Percentiles rank a stretch among this genome's conserved stretches.
Evolutionary conservation across 495 filamentous ascomycete genomes (phyloP).

Genomic region (Tuber borchii): DNA sequence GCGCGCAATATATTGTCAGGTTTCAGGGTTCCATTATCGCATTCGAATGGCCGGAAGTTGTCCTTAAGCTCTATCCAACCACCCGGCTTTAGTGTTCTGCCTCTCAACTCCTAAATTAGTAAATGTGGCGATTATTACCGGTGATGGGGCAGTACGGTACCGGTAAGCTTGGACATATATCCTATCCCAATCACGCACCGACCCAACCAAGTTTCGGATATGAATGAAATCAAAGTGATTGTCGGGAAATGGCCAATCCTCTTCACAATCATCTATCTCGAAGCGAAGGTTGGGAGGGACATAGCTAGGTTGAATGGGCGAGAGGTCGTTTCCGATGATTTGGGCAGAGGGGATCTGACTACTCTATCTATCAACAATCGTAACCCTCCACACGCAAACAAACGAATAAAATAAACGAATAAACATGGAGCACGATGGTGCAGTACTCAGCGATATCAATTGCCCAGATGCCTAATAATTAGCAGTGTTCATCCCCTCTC

Average conservation of each 20-base stretch:
- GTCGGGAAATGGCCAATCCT: constrained; percentile 46
- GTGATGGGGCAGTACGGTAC: constrained; percentile 22
- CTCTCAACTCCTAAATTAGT: background rate
- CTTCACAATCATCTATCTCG: constrained; percentile 49
- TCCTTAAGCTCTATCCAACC: constrained; percentile 53
- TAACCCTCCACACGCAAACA: background rate
- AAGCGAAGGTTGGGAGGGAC: constrained; percentile 46
- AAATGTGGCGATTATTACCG: too few species aligned
- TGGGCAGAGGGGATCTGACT: background rate
- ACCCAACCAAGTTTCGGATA: constrained; percentile 47
- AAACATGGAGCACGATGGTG: background rate
- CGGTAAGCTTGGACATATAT: constrained; percentile 48
- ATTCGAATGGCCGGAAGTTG: constrained; percentile 46
- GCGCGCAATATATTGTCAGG: constrained; percentile 19
- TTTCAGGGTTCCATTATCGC: constrained; percentile 48
- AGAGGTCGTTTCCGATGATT: constrained; percentile 37
- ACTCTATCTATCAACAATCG: background rate
- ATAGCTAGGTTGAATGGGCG: constrained; percentile 36
- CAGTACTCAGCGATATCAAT: constrained; percentile 34
- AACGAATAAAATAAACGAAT: background rate
- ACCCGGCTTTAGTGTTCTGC: constrained; percentile 47
- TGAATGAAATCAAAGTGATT: constrained; percentile 46
- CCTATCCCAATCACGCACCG: constrained; percentile 49
- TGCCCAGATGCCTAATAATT: constrained; percentile 34
- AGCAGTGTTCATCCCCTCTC: background rate